Evolutionary conservation across 352 stramenopile species (phyloP).

Genomic region (Globisporangium cylindrosporum): DNA sequence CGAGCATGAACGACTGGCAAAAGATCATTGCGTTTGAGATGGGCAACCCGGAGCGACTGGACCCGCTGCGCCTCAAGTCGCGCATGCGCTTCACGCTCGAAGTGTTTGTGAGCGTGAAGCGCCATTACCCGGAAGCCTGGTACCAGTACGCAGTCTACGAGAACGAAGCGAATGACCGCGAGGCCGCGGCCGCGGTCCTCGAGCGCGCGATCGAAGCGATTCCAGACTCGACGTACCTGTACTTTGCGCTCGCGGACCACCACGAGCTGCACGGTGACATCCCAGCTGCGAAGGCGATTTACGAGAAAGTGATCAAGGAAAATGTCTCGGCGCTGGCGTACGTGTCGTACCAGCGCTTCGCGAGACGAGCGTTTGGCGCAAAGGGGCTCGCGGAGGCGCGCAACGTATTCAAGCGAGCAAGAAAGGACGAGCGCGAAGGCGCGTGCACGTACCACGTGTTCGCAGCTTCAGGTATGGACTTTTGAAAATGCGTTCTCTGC

Average conservation of each 20-base stretch:
- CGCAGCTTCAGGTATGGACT: conserved; percentile 61
- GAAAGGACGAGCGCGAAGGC: conserved; percentile 81
- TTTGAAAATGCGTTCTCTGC: neutral
- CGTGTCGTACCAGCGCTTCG: conserved; percentile 84
- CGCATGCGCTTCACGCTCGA: conserved; percentile 85
- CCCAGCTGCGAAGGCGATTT: conserved; percentile 66
- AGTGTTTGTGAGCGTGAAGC: conserved; percentile 72
- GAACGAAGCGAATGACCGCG: conserved; percentile 67
- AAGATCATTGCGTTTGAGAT: conserved; percentile 78
- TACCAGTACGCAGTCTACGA: conserved; percentile 86
- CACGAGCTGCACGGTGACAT: conserved; percentile 72
- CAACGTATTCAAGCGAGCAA: conserved; percentile 75
- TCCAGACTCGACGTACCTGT: conserved; percentile 74
- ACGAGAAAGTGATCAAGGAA: conserved; percentile 78
- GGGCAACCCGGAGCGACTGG: conserved; percentile 76
- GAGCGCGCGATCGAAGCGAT: conserved; percentile 74
- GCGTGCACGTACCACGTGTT: conserved; percentile 84
- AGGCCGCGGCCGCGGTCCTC: conserved; percentile 64
- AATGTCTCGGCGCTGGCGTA: conserved; percentile 74
- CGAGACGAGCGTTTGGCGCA: conserved; percentile 64
- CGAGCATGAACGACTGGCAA: conserved; percentile 73
- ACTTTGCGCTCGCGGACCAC: conserved; percentile 81
- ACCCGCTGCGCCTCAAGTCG: conserved; percentile 73
- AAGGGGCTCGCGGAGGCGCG: conserved; percentile 77
- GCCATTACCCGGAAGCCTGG: conserved; percentile 79